phyloP scores from a whole-genome alignment of 768 basidiomycete species.

The Hebeloma cylindrosporum region DNA sequence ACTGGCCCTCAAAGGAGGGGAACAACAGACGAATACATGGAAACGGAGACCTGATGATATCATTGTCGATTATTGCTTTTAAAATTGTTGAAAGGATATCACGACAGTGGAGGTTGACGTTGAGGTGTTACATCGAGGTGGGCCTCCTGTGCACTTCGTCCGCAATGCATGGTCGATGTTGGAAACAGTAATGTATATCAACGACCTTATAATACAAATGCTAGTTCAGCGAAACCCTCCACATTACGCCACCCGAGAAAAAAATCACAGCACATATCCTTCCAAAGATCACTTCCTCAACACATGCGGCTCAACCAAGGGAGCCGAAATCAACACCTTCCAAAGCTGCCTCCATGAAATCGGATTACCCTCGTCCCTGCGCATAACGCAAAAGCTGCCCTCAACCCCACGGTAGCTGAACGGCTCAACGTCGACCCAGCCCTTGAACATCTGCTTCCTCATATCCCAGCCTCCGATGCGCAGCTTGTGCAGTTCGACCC shows the following conservation, averaged over 20 bases:
- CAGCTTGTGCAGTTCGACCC: slow-evolving; percentile 34
- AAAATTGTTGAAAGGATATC: background rate
- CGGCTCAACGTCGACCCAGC: slow-evolving; percentile 70
- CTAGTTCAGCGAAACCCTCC: background rate
- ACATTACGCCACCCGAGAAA: background rate
- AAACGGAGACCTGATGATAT: slow-evolving; percentile 56
- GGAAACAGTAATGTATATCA: slow-evolving; percentile 2
- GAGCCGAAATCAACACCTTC: slow-evolving; percentile 58
- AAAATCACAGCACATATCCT: background rate
- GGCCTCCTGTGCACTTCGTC: slow-evolving; percentile 57
- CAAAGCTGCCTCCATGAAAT: slow-evolving; percentile 78
- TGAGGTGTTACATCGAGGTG: slow-evolving; percentile 51
- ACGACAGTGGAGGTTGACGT: slow-evolving; percentile 52
- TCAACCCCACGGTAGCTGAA: slow-evolving; percentile 48
- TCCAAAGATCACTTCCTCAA: slow-evolving; percentile 31
- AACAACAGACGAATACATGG: slow-evolving; percentile 48
- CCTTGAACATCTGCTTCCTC: slow-evolving; percentile 65
- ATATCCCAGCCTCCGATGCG: slow-evolving; percentile 71
- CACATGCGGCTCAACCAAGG: slow-evolving; percentile 59
- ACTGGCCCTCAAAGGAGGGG: slow-evolving; percentile 45
- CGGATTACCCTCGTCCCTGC: slow-evolving; percentile 73
- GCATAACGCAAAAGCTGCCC: slow-evolving; percentile 71
- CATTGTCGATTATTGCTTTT: background rate
- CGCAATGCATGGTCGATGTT: slow-evolving; percentile 24
- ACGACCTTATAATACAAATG: slow-evolving; percentile 7